These are phyloP conservation scores for Jatropha multifida DNA, from an alignment of 441 rosid genomes.

Conservation along the genomic window DNA sequence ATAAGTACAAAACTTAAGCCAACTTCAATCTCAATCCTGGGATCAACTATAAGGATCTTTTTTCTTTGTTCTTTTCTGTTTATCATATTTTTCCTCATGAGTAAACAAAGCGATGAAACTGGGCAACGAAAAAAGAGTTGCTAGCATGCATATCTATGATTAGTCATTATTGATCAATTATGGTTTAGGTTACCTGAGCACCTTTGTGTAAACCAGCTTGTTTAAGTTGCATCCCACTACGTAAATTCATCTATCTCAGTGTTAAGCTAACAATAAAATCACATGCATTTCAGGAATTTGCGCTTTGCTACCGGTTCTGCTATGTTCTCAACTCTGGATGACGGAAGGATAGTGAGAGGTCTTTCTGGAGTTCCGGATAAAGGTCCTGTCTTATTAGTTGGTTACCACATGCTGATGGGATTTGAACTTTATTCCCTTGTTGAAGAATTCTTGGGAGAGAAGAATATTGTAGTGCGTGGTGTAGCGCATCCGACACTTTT, in stretches of 20 bases:
- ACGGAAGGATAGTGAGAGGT: constrained; percentile 79
- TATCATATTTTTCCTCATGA: background rate
- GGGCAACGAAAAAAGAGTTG: background rate
- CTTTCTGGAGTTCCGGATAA: constrained; percentile 78
- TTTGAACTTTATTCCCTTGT: constrained; percentile 54
- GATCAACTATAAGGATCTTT: background rate
- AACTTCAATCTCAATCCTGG: background rate
- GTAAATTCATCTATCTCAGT: background rate
- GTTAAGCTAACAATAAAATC: constrained; percentile 9
- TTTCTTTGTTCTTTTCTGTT: background rate
- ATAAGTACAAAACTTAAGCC: background rate
- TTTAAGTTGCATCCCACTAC: constrained; percentile 16
- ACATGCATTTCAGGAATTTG: constrained; percentile 43
- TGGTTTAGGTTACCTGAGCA: background rate
- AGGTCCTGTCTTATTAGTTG: constrained; percentile 84
- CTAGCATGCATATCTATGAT: background rate
- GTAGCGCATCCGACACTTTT: constrained; percentile 67
- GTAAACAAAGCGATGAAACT: background rate
- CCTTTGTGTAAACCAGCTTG: background rate
- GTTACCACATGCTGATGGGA: constrained; percentile 86
- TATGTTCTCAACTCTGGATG: constrained; percentile 70
- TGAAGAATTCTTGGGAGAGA: constrained; percentile 60
- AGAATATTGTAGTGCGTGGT: constrained; percentile 62
- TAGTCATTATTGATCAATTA: background rate
- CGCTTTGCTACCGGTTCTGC: constrained; percentile 45